Percentiles rank a stretch among this genome's conserved stretches.
Evolutionary conservation across 805 yeast species (phyloP).

Genomic region (Wickerhamiella nectarea): DNA sequence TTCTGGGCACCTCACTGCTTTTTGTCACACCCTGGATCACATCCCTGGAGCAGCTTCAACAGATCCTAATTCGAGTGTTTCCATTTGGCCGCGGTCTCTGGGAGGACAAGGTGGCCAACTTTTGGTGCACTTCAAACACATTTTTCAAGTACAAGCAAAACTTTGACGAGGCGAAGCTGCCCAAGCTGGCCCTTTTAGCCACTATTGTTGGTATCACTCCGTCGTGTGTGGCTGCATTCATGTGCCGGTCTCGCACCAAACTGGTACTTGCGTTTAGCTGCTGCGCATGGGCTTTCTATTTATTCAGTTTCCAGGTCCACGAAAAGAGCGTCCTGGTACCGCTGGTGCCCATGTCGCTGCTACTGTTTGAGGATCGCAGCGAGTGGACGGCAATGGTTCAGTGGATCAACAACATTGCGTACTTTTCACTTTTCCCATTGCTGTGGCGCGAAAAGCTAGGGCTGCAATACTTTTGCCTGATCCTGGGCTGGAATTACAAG

Average conservation of each 20-base stretch:
- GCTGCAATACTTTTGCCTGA: slow-evolving; percentile 55
- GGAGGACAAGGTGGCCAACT: slow-evolving; percentile 94
- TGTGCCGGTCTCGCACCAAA: slow-evolving; percentile 25
- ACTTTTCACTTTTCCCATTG: slow-evolving; percentile 81
- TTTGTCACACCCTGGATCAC: slow-evolving; percentile 47
- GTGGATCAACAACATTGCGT: slow-evolving; percentile 77
- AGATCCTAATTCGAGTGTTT: slow-evolving; percentile 56
- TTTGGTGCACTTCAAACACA: slow-evolving; percentile 91
- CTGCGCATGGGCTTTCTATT: slow-evolving; percentile 73
- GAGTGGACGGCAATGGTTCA: slow-evolving; percentile 38
- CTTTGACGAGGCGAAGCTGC: slow-evolving; percentile 45
- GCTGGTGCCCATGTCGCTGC: slow-evolving; percentile 64
- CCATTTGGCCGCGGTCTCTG: slow-evolving; percentile 89
- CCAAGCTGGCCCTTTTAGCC: slow-evolving; percentile 32
- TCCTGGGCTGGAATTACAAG: slow-evolving; percentile 50
- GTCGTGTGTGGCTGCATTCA: slow-evolving; percentile 36
- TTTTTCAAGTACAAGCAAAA: slow-evolving; percentile 51
- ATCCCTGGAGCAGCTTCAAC: slow-evolving; percentile 36
- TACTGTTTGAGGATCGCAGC: slow-evolving; percentile 39
- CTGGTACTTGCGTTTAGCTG: slow-evolving; percentile 65
- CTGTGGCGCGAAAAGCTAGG: slow-evolving; percentile 58
- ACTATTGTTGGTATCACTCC: slow-evolving; percentile 39
- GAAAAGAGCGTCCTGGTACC: slow-evolving; percentile 87
- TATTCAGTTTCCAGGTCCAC: slow-evolving; percentile 92
- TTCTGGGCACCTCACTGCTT: slow-evolving; percentile 38